These are phyloP conservation scores for Infundibulicybe gibba DNA, from an alignment of 768 basidiomycete species.

Conservation along the genomic window DNA sequence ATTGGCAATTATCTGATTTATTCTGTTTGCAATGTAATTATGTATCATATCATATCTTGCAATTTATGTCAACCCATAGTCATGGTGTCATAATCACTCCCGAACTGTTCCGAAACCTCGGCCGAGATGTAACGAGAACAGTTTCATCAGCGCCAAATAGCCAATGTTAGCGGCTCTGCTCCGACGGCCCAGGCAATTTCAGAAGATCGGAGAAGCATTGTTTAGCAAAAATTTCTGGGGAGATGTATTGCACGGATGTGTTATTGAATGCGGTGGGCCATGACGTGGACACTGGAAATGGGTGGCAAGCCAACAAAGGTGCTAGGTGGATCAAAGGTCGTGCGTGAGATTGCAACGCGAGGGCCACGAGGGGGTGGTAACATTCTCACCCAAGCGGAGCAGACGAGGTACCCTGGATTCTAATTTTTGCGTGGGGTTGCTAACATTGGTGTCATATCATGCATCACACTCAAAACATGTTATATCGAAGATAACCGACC, in stretches of 20 bases:
- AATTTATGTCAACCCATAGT: too few species aligned
- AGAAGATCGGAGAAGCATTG: too few species aligned
- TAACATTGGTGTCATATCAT: slow-evolving; percentile 22
- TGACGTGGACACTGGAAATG: slow-evolving; percentile 44
- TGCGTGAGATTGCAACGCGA: slow-evolving; percentile 8
- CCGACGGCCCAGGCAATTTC: too few species aligned
- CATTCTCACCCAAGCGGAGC: slow-evolving; percentile 45
- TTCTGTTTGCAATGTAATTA: too few species aligned
- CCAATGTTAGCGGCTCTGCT: too few species aligned
- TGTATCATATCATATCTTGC: too few species aligned
- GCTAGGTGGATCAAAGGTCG: slow-evolving; percentile 26
- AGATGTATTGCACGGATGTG: slow-evolving; percentile 53
- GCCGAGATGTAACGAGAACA: too few species aligned
- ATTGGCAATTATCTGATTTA: too few species aligned
- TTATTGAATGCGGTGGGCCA: slow-evolving; percentile 70
- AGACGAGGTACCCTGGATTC: slow-evolving; percentile 50
- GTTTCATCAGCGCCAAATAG: too few species aligned
- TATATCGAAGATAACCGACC: slow-evolving; percentile 34
- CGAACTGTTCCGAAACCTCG: too few species aligned
- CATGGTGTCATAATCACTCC: too few species aligned
- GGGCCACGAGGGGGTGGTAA: slow-evolving; percentile 5
- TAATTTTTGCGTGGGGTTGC: slow-evolving; percentile 50
- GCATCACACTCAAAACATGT: slow-evolving; percentile 3
- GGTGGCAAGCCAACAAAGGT: slow-evolving; percentile 40
- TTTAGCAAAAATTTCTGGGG: neutral